Percentiles rank a stretch among this genome's conserved stretches.
Conservation (phyloP, 257 asterid species). For the Plantago elongata region DNA sequence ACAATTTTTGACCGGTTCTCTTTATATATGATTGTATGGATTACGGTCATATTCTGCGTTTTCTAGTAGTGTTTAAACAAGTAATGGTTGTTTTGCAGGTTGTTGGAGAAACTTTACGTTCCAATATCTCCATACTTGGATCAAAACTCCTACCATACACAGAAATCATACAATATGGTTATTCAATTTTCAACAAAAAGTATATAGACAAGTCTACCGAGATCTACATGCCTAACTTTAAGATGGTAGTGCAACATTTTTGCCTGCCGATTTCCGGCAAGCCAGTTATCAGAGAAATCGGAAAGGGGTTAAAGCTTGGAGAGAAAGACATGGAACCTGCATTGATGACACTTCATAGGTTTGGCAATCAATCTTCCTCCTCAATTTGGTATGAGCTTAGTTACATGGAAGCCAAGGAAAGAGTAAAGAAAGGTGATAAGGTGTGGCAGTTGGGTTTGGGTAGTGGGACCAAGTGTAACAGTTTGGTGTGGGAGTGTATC, state of each 20-base stretch:
- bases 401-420: constrained; percentile 67
- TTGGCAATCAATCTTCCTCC: constrained; percentile 64
- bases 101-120: constrained; percentile 61
- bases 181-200: constrained; percentile 36
- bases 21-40: too few relatives aligned
- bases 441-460: constrained; percentile 83
- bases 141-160: constrained; percentile 42
- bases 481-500: constrained; percentile 55
- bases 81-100: constrained; percentile 26
- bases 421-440: constrained; percentile 53
- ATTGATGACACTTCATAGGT: constrained; percentile 61
- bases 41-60: too few relatives aligned
- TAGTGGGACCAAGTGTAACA: constrained; percentile 69
- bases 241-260: constrained; percentile 61
- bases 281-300: constrained; percentile 61
- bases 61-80: too few relatives aligned
- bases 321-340: constrained; percentile 54
- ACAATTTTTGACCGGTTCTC: too few relatives aligned
- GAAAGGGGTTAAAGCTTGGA: constrained; percentile 43
- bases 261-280: constrained; percentile 76
- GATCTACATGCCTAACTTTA: constrained; percentile 64
- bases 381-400: constrained; percentile 70
- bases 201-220: constrained; percentile 37
- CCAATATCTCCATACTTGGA: constrained; percentile 57
- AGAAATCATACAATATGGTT: constrained; percentile 36